These are phyloP conservation scores for Panaeolus papilionaceus DNA, from an alignment of 768 basidiomycete species.

Conservation along the genomic window DNA sequence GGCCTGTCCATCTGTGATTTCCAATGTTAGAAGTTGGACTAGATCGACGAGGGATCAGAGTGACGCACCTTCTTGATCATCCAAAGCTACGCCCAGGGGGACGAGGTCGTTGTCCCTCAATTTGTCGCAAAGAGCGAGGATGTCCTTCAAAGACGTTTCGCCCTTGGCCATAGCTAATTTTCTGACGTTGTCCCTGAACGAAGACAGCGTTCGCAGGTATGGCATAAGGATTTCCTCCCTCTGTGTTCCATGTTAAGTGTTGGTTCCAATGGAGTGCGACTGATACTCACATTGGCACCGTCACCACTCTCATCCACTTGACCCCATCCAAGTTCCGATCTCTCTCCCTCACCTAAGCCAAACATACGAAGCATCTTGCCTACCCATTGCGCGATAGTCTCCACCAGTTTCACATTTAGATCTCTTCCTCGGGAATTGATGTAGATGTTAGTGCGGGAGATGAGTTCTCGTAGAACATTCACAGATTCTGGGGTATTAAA, in stretches of 20 bases:
- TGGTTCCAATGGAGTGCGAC: conserved; percentile 12
- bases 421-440: conserved; percentile 69
- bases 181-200: conserved; percentile 92
- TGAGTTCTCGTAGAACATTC: conserved; percentile 75
- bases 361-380: conserved; percentile 80
- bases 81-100: conserved; percentile 93
- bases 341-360: conserved; percentile 76
- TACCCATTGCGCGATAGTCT: conserved; percentile 70
- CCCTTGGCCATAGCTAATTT: conserved; percentile 77
- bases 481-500: conserved; percentile 94
- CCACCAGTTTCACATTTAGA: conserved; percentile 67
- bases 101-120: conserved; percentile 90
- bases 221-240: conserved; percentile 88
- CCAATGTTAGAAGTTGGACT: conserved; percentile 19
- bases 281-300: conserved; percentile 56
- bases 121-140: conserved; percentile 86
- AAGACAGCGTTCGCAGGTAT: conserved; percentile 82
- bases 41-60: conserved; percentile 13
- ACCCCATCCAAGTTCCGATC: conserved; percentile 85
- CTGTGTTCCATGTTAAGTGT: conserved; percentile 44
- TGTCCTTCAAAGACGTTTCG: conserved; percentile 73
- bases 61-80: conserved; percentile 89
- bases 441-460: conserved; percentile 89
- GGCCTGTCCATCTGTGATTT: conserved; percentile 82
- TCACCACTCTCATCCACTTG: conserved; percentile 55